These are phyloP conservation scores for Calonectria henricotiae DNA, from an alignment of 2,329 filamentous ascomycete species.

Conservation along the genomic window DNA sequence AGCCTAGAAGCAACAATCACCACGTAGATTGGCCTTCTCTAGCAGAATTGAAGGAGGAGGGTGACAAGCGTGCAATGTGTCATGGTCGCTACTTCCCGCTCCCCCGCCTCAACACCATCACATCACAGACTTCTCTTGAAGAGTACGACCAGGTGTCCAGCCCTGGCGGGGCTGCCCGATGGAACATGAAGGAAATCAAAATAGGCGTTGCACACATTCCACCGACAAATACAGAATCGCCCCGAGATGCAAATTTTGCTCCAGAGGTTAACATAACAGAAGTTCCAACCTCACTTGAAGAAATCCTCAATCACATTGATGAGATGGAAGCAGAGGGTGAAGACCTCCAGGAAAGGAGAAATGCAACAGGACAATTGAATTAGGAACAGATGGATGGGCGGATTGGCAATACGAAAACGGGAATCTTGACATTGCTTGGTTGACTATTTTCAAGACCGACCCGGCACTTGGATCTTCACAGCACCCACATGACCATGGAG, in stretches of 20 bases:
- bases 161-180: constrained; percentile 49
- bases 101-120: constrained; percentile 52
- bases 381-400: background rate
- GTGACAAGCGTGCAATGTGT: constrained; percentile 51
- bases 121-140: constrained; percentile 29
- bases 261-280: constrained; percentile 36
- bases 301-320: constrained; percentile 32
- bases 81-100: constrained; percentile 55
- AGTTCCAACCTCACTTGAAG: constrained; percentile 33
- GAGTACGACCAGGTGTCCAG: constrained; percentile 40
- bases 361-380: background rate
- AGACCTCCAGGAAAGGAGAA: background rate
- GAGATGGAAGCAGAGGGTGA: background rate
- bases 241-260: constrained; percentile 13
- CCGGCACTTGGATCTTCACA: constrained; percentile 35
- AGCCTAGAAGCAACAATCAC: constrained; percentile 35
- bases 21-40: constrained; percentile 57
- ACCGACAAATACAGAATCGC: constrained; percentile 38
- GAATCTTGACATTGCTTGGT: background rate
- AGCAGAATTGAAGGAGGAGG: constrained; percentile 58
- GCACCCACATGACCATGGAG: constrained; percentile 1
- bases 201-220: constrained; percentile 45
- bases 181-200: constrained; percentile 52
- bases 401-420: background rate
- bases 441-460: constrained; percentile 27